Conservation (phyloP, 148 eudicot genomes). For the Spergularia marina region DNA sequence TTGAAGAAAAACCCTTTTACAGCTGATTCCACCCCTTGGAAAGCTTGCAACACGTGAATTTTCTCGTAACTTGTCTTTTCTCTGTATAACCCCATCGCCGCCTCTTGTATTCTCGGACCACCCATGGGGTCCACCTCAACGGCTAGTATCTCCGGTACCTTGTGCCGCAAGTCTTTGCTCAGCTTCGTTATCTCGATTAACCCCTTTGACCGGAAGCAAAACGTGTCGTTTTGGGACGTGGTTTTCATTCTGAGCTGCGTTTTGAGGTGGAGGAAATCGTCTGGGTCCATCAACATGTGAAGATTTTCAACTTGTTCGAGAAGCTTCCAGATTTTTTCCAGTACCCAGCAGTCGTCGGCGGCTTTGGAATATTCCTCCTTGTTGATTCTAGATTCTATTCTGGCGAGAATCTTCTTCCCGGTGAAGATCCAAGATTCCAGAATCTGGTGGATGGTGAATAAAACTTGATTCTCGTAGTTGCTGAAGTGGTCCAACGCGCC, state of each 20-base stretch:
- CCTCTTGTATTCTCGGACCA: slow-evolving; percentile 67
- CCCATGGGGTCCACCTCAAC: slow-evolving; percentile 84
- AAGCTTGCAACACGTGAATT: slow-evolving; percentile 65
- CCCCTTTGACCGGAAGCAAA: slow-evolving; percentile 63
- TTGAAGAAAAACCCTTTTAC: slow-evolving; percentile 60
- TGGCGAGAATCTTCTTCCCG: slow-evolving; percentile 29
- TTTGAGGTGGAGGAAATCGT: slow-evolving; percentile 59
- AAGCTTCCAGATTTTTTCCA: slow-evolving; percentile 61
- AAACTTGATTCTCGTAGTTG: slow-evolving; percentile 43
- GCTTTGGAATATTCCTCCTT: slow-evolving; percentile 33
- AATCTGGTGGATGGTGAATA: slow-evolving; percentile 60
- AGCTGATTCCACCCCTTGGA: slow-evolving; percentile 70
- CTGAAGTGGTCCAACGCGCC: slow-evolving; percentile 27
- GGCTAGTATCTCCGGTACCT: slow-evolving; percentile 53
- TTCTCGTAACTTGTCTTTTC: slow-evolving; percentile 42
- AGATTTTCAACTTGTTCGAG: slow-evolving; percentile 47
- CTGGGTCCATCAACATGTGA: slow-evolving; percentile 61
- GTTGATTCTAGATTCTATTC: slow-evolving; percentile 35
- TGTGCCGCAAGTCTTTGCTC: slow-evolving; percentile 59
- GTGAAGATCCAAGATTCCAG: slow-evolving; percentile 63
- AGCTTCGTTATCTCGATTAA: slow-evolving; percentile 45
- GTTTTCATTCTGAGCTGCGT: slow-evolving; percentile 51
- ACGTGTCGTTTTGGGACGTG: slow-evolving; percentile 39
- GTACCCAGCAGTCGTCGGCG: slow-evolving; percentile 48
- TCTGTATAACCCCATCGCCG: slow-evolving; percentile 67